Evolutionary conservation across 129 eudicot genomes (phyloP).

Genomic region (Glebionis coronaria): DNA sequence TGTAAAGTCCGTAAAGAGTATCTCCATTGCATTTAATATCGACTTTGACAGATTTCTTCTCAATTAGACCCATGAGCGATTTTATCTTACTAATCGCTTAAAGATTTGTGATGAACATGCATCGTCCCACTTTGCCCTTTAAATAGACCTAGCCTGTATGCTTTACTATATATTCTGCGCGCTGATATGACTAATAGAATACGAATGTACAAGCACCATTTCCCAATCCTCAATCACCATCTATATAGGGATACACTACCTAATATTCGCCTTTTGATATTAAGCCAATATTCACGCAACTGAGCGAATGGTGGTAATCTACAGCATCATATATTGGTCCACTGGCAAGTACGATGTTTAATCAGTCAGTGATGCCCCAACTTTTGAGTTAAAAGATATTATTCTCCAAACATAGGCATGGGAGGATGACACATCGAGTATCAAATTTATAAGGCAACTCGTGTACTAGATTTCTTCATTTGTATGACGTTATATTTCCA

Average conservation of each 20-base stretch:
- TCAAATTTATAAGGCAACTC: no score
- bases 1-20: slow-evolving; percentile 18
- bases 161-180: no score
- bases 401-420: no score
- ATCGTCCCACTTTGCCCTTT: not conserved
- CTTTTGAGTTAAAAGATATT: no score
- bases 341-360: no score
- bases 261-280: not conserved
- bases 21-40: slow-evolving; percentile 25
- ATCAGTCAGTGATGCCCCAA: no score
- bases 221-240: no score
- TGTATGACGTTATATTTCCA: no score
- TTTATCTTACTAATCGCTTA: not conserved
- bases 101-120: not conserved
- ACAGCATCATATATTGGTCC: not conserved
- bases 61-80: slow-evolving; percentile 1
- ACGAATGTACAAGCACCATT: no score
- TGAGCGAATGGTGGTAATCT: not conserved
- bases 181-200: not conserved
- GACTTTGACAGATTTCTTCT: slow-evolving; percentile 13
- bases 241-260: no score
- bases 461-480: no score
- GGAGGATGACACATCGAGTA: no score
- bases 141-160: not conserved
- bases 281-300: not conserved